Base-by-base conservation (phyloP, 1,284 basidiomycete species). In the Apiotrichum gamsii region DNA sequence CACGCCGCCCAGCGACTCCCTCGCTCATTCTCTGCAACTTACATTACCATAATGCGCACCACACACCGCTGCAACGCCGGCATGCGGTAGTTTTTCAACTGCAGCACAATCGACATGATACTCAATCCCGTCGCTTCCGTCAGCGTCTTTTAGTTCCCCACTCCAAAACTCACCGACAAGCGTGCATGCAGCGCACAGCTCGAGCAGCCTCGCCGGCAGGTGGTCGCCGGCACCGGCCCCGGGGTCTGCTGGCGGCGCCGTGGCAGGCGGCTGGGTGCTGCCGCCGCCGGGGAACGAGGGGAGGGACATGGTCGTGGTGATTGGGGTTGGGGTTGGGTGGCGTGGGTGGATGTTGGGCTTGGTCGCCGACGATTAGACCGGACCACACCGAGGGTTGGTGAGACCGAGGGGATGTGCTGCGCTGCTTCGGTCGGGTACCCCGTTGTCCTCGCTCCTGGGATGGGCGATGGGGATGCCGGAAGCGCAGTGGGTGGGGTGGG, bases 11-110 rank as follows among this genome's bases (percentile, higher is more conserved):
- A 36, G 8, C 3, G 13, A 5, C 32, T 18, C 32, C 16, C 18
- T 18, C 32, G 16, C 13, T 23, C 16, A 9, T 19, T 15, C 10
- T 8, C 31, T 8, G 8, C 18, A 28, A 46, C 69, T 49, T 33
- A 71, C 91, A 97, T 97, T 60, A 97, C 62, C 83, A 98, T 88
- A 65, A 99, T 95, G 50, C 95, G 80, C 33, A 97, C 81, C 40
- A 97, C 93, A 79, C 90, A 88, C 57, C 71, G 52, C 74, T 91
- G 90, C 24, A 93, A 70, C 4, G 80, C 70, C 3, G 88, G 87
- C 67, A 88, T 86, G 48, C 89, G 76, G 64, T 94, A 94, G 65
- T 88, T 90, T 73, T 90, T 87, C 51, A 97, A 77, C 58, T 98
- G 93, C 5, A 90, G 77, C 60, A 79, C 81, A 58, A 98, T 91